A percentile compares a stretch with the other conserved stretches of the same genome.
phyloP scores from a whole-genome alignment of 495 filamentous ascomycete genomes.

The Talaromyces borbonicus region DNA sequence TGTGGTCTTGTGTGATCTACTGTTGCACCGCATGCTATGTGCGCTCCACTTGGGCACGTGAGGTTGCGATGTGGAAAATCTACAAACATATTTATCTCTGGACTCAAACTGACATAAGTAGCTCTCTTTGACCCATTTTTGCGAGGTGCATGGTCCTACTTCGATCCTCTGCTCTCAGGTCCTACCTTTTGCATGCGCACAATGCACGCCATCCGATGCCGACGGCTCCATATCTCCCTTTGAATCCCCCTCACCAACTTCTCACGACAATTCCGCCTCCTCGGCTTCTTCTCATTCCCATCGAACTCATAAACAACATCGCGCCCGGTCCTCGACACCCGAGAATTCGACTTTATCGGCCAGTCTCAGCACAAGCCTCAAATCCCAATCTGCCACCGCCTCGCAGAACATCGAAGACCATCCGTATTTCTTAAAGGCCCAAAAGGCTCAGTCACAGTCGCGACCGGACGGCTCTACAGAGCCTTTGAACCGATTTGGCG shows the following conservation, averaged over 20 bases:
- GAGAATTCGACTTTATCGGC: constrained; percentile 7
- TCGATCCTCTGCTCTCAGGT: constrained; percentile 93
- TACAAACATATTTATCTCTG: not conserved
- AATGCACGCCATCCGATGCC: constrained; percentile 46
- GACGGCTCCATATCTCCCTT: constrained; percentile 19
- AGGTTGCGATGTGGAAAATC: not conserved
- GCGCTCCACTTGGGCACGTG: not conserved
- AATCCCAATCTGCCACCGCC: constrained; percentile 13
- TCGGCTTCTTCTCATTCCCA: constrained; percentile 3
- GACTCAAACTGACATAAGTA: constrained; percentile 21
- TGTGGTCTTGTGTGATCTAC: not conserved
- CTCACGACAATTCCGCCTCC: constrained; percentile 18
- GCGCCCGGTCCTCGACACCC: constrained; percentile 9
- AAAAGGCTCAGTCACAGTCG: constrained; percentile 17
- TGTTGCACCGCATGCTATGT: not conserved
- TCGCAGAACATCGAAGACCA: constrained; percentile 34
- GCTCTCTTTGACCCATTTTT: constrained; percentile 94
- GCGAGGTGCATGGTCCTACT: constrained; percentile 89
- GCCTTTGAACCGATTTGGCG: constrained; percentile 22
- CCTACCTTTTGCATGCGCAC: constrained; percentile 63
- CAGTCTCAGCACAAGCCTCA: constrained; percentile 4
- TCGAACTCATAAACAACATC: constrained; percentile 10
- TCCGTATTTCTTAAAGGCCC: constrained; percentile 30
- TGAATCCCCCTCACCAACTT: constrained; percentile 22
- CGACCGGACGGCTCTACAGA: constrained; percentile 16